Evolutionary conservation across 331 rosid genomes (phyloP).

Genomic region (Stylosanthes scabra): DNA sequence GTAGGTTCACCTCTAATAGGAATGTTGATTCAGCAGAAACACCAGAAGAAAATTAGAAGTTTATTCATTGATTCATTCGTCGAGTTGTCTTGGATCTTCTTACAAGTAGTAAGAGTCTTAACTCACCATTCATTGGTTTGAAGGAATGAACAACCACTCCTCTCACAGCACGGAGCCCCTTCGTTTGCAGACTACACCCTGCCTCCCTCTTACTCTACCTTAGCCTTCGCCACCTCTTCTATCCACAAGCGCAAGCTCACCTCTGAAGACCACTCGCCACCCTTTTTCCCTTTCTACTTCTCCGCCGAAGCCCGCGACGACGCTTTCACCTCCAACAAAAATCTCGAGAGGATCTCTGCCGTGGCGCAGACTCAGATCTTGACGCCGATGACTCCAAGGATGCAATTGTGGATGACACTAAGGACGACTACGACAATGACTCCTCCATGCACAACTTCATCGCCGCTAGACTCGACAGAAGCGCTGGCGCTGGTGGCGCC

Average conservation of each 20-base stretch:
- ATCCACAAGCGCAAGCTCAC: conserved; percentile 87
- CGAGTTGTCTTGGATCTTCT: no score
- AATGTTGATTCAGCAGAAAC: no score
- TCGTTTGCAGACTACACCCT: no score
- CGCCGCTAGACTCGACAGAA: conserved; percentile 62
- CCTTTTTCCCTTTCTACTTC: conserved; percentile 89
- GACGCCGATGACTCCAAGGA: conserved; percentile 87
- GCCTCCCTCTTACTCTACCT: no score
- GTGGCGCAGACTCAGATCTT: conserved; percentile 70
- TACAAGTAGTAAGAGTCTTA: no score
- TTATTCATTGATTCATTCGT: no score
- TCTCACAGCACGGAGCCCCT: no score
- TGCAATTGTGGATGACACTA: conserved; percentile 79
- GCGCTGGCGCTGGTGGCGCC: conserved; percentile 31
- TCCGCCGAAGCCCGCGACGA: conserved; percentile 95
- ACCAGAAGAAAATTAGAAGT: no score
- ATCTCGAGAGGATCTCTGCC: conserved; percentile 94
- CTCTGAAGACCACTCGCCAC: conserved; percentile 89
- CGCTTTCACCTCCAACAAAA: conserved; percentile 87
- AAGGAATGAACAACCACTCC: no score
- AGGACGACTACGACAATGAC: conserved; percentile 78
- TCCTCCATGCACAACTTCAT: conserved; percentile 93
- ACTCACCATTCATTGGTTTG: no score
- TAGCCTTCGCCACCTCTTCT: conserved; percentile 93
- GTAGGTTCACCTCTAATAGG: no score